Percentiles rank a stretch among this genome's conserved stretches.
These are phyloP conservation scores for Aureobasidium musti DNA, from an alignment of 2,329 filamentous ascomycete species.

Conservation along the genomic window DNA sequence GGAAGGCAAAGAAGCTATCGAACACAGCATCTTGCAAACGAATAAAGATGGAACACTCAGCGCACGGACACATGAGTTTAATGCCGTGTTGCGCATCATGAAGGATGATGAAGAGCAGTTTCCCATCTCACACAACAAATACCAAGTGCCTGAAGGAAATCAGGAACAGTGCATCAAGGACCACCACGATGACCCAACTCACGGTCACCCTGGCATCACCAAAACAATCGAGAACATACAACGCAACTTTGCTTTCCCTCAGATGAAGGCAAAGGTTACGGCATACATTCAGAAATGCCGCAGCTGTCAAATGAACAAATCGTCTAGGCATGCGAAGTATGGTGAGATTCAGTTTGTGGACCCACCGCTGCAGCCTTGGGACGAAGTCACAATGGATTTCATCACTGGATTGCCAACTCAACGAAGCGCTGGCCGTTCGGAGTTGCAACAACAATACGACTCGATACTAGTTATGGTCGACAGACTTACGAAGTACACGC, in stretches of 20 bases:
- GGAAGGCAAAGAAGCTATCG: conserved; percentile 18
- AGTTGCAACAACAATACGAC: conserved; percentile 31
- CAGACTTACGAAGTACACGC: conserved; percentile 32
- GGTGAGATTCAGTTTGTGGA: conserved; percentile 3
- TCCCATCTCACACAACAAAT: conserved; percentile 9
- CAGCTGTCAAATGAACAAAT: conserved; percentile 23
- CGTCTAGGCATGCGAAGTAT: conserved; percentile 18
- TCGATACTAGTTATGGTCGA: conserved; percentile 35
- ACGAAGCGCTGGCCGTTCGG: too few species aligned
- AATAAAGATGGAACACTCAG: conserved; percentile 30
- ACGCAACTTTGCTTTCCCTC: conserved; percentile 14
- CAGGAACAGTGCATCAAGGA: conserved; percentile 16
- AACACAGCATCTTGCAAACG: neutral
- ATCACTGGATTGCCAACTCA: conserved; percentile 36
- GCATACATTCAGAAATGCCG: conserved; percentile 24
- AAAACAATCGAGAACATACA: conserved; percentile 15
- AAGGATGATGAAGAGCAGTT: conserved; percentile 22
- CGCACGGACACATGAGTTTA: conserved; percentile 24
- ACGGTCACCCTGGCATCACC: conserved; percentile 15
- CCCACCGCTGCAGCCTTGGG: conserved; percentile 26
- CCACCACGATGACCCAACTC: conserved; percentile 4
- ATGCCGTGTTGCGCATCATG: conserved; percentile 19
- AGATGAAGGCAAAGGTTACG: conserved; percentile 22
- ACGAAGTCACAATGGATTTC: conserved; percentile 34
- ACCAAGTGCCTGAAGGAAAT: conserved; percentile 16